Conservation (phyloP, 176 grass and related monocot genomes). For the Guadua angustifolia region DNA sequence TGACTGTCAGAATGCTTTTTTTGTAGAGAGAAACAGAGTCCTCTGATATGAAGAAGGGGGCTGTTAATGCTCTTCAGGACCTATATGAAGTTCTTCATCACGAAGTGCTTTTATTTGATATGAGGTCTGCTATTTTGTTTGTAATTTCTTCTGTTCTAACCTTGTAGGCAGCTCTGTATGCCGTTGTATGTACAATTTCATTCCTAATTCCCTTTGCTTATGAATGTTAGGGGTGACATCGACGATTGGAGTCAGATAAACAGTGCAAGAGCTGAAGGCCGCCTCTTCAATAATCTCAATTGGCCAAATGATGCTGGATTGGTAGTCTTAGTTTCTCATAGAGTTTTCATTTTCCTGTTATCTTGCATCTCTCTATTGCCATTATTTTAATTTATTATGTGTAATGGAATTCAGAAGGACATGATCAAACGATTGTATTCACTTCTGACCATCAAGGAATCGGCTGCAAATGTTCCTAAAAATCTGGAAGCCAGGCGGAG, state of each 20-base stretch:
- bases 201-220: conserved; percentile 34
- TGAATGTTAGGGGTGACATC: conserved; percentile 62
- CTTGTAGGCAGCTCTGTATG: conserved; percentile 31
- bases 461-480: conserved; percentile 83
- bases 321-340: conserved; percentile 51
- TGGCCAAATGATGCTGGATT: conserved; percentile 81
- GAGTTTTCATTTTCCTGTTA: conserved; percentile 11
- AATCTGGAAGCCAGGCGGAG: conserved; percentile 88
- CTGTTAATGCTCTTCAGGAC: conserved; percentile 84
- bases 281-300: conserved; percentile 75
- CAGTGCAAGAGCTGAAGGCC: conserved; percentile 65
- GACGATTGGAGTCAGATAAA: conserved; percentile 72
- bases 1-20: conserved; percentile 13
- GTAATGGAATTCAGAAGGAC: conserved; percentile 62
- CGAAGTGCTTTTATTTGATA: conserved; percentile 70
- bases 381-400: conserved; percentile 41
- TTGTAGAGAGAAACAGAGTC: conserved; percentile 67
- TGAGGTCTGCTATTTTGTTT: conserved; percentile 60
- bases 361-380: neutral
- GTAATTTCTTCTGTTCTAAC: conserved; percentile 22
- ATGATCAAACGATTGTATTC: conserved; percentile 81
- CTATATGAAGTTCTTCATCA: conserved; percentile 84
- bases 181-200: conserved; percentile 12
- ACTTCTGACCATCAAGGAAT: conserved; percentile 95
- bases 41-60: conserved; percentile 64